Base-by-base conservation (phyloP, 768 basidiomycete genomes). In the Hypholoma fasciculare region DNA sequence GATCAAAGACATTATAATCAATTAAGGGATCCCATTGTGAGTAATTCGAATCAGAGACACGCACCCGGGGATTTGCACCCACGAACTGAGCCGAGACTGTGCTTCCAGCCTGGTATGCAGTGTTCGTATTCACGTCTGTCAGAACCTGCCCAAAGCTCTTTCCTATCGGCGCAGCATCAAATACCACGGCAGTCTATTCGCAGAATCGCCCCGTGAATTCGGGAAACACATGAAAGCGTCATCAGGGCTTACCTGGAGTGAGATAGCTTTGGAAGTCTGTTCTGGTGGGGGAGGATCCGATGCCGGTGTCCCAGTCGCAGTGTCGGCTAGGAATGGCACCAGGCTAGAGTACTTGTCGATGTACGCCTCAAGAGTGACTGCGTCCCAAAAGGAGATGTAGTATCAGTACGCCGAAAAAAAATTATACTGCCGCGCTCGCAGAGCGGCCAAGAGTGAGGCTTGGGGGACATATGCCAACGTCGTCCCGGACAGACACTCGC, bases 351-450 rank as follows among this genome's bases (percentile, higher is more conserved):
- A 92, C 65, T 86, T 87, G 70, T 90, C 80, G 58, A 91, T 88
- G 67, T 90, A 92, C 2, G 91, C 86, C 44, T 91, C 89, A n/a
- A 92, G 78, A 2, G 89, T 90, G 62, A 77, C 89, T 90, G 61
- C 23, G 59, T 27, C 49, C 49, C 53, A 27, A 44, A 58, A 60
- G 47, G 36, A 52, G 59, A 58, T 54, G 56, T 37, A 39, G 48
- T 57, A 30, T 59, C 56, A 54, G 52, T 20, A 36, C 48, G 44
- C 57, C 58, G 40, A 57, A 37, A 47, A 17, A 23, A 39, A 12
- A 5, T 19, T 34, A 42, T 50, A 16, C 36, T n/a, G 20, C 34
- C 12, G 47, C 23, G 47, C 36, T 43, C 30, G 23, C 14, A 52
- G 50, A 16, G 34, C 49, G 54, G 55, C 36, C 49, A 26, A 56